Evolutionary conservation across 495 filamentous ascomycete genomes (phyloP), one percentile per base, ranked within the genome.

Genomic region (Aspergillus bertholletiae): DNA sequence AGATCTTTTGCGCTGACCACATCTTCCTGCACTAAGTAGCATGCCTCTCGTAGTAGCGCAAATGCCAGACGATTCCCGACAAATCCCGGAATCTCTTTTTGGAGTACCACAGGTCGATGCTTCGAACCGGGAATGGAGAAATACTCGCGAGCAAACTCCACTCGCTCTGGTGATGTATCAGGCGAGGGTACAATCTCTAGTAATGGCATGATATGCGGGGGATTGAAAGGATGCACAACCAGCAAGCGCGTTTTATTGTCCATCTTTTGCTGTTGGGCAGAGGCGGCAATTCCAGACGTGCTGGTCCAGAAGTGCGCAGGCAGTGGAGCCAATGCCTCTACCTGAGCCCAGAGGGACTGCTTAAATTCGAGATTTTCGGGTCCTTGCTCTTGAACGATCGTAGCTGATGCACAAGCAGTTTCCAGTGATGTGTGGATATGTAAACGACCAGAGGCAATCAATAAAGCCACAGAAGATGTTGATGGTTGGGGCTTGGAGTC

Each of bases 151-250:
- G 75, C 82, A 41, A 68, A 66, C 15, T 75, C 66, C 1, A 82
- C 71, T 6, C 74, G 52, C 27, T 61, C 62, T 1, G 66, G 22
- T 0, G 56, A 50, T 0, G 82, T 83, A 15, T 55, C 32, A 0
- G 73, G 64, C 0, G 74, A 70, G 0, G 81, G 81, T 1, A 85
- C 83, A 50, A 84, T 64, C 63, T 85, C 82, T n/a, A 85, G 65
- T 0, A 86, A 58, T 0, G 83, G 82, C 76, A 86, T 84, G 26
- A 86, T 71, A 59, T 86, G 80, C 7, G 82, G 84, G 17, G 81
- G 84, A 37, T 86, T 85, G 56, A 82, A 87, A 1, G 83, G 82
- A 60, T 86, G 84, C 18, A 81, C 80, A 5, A 84, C 74, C 0
- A 84, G 52, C 4, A 86, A 58, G 2, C 82, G 68, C 8, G 61